phyloP scores from a whole-genome alignment of 805 yeast species.

The Cyberlindnera nakhonratchasimensis region DNA sequence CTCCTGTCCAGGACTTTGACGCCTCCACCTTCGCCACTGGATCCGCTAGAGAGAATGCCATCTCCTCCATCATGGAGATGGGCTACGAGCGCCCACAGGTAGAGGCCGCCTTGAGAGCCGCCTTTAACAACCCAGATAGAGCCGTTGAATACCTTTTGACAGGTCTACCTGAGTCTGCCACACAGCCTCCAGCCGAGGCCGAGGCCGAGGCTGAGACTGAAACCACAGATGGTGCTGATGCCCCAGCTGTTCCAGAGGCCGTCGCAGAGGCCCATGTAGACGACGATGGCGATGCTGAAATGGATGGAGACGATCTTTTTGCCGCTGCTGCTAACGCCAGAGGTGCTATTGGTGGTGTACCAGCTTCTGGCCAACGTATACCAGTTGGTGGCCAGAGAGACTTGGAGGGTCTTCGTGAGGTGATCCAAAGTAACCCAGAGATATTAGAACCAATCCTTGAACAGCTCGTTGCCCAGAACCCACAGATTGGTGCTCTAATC shows the following conservation, averaged over 20 bases:
- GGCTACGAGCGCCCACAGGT: slow-evolving; percentile 89
- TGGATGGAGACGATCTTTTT: slow-evolving; percentile 32
- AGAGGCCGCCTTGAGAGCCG: slow-evolving; percentile 88
- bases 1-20: slow-evolving; percentile 22
- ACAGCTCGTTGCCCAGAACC: slow-evolving; percentile 76
- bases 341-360: slow-evolving; percentile 7
- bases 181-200: slow-evolving; percentile 24
- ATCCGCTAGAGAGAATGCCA: slow-evolving; percentile 69
- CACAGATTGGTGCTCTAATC: slow-evolving; percentile 77
- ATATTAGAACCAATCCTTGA: slow-evolving; percentile 80
- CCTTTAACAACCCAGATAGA: slow-evolving; percentile 95
- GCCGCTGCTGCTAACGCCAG: slow-evolving; percentile 31
- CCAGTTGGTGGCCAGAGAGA: slow-evolving; percentile 36
- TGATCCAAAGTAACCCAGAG: slow-evolving; percentile 83
- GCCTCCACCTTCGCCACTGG: slow-evolving; percentile 73
- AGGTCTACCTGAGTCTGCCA: slow-evolving; percentile 72
- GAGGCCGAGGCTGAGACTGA: slow-evolving; percentile 27
- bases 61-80: slow-evolving; percentile 88
- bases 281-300: slow-evolving; percentile 29
- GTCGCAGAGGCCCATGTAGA: slow-evolving; percentile 11
- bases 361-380: slow-evolving; percentile 10
- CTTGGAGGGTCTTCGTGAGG: slow-evolving; percentile 62
- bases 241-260: slow-evolving; percentile 1
- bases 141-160: slow-evolving; percentile 93
- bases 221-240: slow-evolving; percentile 24